Evolutionary conservation across 2,329 filamentous ascomycete species (phyloP).

Genomic region (Graphiopsis chlorocephala): DNA sequence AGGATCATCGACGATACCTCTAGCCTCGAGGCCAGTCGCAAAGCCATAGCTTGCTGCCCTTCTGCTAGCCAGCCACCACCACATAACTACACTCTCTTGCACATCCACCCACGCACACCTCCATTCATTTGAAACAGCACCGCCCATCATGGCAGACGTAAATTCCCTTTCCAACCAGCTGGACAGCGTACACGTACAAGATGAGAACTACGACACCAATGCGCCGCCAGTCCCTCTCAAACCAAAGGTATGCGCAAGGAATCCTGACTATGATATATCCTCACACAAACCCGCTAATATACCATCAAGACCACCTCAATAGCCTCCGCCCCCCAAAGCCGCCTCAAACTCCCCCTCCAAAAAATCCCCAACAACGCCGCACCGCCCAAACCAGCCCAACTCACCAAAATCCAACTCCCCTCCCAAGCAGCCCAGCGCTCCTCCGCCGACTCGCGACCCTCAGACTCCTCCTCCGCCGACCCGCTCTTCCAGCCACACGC

Average conservation of each 20-base stretch:
- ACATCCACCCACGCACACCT: background rate
- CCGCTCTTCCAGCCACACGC: conserved; percentile 38
- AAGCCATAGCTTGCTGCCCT: background rate
- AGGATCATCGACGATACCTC: background rate
- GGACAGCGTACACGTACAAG: conserved; percentile 83
- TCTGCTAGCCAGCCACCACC: too few relatives aligned
- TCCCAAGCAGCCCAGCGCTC: conserved; percentile 56
- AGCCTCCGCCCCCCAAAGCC: conserved; percentile 46
- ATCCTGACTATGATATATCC: background rate
- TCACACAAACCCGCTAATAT: background rate
- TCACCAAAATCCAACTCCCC: conserved; percentile 63
- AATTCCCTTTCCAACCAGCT: conserved; percentile 81
- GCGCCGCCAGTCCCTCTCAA: conserved; percentile 39
- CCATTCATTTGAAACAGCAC: conserved; percentile 11
- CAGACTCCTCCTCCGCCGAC: conserved; percentile 34
- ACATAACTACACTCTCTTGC: background rate
- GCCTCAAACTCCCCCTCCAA: conserved; percentile 71
- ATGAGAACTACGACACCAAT: conserved; percentile 70
- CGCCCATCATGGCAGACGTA: conserved; percentile 50
- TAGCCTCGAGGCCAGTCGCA: background rate
- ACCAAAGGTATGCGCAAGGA: background rate
- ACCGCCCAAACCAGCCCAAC: conserved; percentile 43
- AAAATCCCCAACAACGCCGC: conserved; percentile 77
- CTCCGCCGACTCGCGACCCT: conserved; percentile 34
- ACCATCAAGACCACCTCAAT: background rate